Percentiles rank a stretch among this genome's conserved stretches.
phyloP scores from a whole-genome alignment of 495 filamentous ascomycete species.

The Penicillium antarcticum region DNA sequence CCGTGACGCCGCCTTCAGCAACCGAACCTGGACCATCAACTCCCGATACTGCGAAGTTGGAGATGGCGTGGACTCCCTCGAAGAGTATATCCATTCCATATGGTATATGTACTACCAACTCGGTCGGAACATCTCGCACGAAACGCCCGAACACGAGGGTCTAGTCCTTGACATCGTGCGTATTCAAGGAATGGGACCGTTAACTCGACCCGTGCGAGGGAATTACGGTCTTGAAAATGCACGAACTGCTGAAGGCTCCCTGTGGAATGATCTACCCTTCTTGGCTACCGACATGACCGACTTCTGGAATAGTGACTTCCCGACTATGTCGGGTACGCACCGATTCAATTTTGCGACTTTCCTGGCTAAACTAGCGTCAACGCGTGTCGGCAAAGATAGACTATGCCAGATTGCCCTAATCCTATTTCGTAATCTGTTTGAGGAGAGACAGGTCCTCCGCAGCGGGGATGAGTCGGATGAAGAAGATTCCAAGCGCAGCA shows the following conservation, averaged over 20 bases:
- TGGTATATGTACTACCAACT: conserved; percentile 21
- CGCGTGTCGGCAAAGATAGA: conserved; percentile 14
- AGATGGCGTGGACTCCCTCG: conserved; percentile 16
- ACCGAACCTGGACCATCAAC: conserved; percentile 14
- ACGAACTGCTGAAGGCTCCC: conserved; percentile 13
- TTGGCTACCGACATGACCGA: conserved; percentile 15
- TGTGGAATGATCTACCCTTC: conserved; percentile 24
- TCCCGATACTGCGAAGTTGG: conserved; percentile 16
- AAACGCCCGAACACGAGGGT: conserved; percentile 16
- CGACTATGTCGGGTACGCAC: conserved; percentile 14
- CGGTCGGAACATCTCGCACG: conserved; percentile 7
- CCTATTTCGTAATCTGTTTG: conserved; percentile 12
- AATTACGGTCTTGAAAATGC: conserved; percentile 14
- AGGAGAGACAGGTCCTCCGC: conserved; percentile 8
- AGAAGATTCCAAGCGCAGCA: conserved; percentile 10
- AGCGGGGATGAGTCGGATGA: conserved; percentile 10
- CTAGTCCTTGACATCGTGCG: conserved; percentile 22
- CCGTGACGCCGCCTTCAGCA: conserved; percentile 8
- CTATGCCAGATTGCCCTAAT: conserved; percentile 18
- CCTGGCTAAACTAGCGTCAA: conserved; percentile 17
- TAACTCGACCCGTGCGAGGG: conserved; percentile 10
- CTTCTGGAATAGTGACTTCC: conserved; percentile 9
- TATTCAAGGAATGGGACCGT: conserved; percentile 17
- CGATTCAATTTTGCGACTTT: conserved; percentile 20
- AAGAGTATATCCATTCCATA: conserved; percentile 13